Base-by-base conservation (phyloP, 208 protist species). In the Herpetomonas samuelpessoai region DNA sequence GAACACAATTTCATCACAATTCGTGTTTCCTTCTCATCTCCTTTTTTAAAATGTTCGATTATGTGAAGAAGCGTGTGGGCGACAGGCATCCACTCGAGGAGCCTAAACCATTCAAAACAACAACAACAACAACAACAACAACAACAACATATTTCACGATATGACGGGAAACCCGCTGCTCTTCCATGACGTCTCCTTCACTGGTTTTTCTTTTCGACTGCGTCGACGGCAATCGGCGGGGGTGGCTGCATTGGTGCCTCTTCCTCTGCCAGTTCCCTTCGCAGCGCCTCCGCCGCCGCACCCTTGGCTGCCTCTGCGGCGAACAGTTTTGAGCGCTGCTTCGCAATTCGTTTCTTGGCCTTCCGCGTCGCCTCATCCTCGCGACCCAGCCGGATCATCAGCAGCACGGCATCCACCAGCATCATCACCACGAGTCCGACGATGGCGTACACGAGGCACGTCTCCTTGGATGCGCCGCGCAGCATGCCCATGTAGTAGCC, bases 401-500 rank as follows among this genome's bases (percentile, higher is more conserved):
- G 70, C 47, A 93, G 72, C 60, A 74, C 56, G 1, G 82, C 76
- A 62, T 93, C 86, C 21, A 93, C 86, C 30, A 93, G 51, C 57
- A 93, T 59, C 82, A 93, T 88, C 59, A 59, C 28, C 27, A 85
- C 59, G 7, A 88, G 57, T 2, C 81, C 86, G 39, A 93, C 57
- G 16, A 75, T 68, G 2, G 68, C 86, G 67, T 68, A 83, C 24
- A 86, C 47, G 14, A 87, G 71, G 59, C 83, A 90, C 53, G 57
- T 66, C 58, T 86, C 71, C 47, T 68, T 52, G 4, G 66, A 56
- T 3, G 57, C 45, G 2, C 83, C 81, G 41, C 75, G 72, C 46
- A 91, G 57, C 57, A 84, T 65, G 21, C 65, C 79, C 1, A 93
- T 39, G 66, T 91, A 90, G 71, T 88, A 93, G 10, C 86, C 86